Evolutionary conservation across 2,329 filamentous ascomycete species (phyloP), one percentile per base, ranked within the genome.

Genomic region (Colletotrichum cuscutae): DNA sequence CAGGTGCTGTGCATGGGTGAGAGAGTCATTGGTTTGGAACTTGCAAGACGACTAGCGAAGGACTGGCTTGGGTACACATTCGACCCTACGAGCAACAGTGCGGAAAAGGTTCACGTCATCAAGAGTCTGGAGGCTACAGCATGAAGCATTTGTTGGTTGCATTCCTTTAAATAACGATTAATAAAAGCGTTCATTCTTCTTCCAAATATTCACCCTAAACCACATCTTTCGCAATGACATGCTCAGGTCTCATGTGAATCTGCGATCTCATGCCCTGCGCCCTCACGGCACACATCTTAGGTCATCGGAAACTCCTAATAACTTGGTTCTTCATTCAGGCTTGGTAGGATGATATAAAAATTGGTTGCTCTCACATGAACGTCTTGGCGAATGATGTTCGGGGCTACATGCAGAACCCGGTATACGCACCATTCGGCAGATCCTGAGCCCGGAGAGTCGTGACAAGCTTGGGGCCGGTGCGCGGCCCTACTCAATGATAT

Each of bases 41-140:
- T 97, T 54, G 94, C 94, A 56, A 89, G 94, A 77, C 87, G 94
- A 78, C 81, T 97, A 77, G 94, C 91, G 0, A 91, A 88, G 80
- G 94, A 97, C 86, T 97, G 94, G 94, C 81, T 97, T 42, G 92
- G 90, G n/a, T 95, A 97, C 82, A 86, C 90, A 72, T 97, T 97
- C 83, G 94, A 97, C 81, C 85, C 88, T 56, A 84, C 83, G 52
- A 83, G 82, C 67, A 82, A 83, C 26, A 86, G 85, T 68, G 85
- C 85, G 0, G 81, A 81, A 30, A 86, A 86, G 78, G 85, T 86
- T 9, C 80, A 84, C 9, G 85, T 80, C 58, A 87, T 87, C 73
- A 78, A 72, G 28, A 77, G 82, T 62, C 75, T 86, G 24, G 84
- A 86, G 77, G 66, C 52, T 9, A 26, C 63, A 9, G 62, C 62